phyloP scores from a whole-genome alignment of 73 alveolate species.

The Effrenium voratum region DNA sequence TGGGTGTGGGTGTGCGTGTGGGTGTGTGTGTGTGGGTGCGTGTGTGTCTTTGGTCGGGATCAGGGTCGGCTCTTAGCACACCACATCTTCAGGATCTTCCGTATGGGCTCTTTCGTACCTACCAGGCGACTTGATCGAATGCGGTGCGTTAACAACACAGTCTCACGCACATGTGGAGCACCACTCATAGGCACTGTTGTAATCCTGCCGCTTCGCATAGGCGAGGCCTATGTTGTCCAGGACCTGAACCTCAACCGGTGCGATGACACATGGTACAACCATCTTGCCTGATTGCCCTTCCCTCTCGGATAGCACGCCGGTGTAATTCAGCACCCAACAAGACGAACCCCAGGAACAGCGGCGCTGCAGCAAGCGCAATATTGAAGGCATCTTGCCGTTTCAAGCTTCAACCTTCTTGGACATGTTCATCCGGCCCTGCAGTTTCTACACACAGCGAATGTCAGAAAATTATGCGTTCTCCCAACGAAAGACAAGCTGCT shows the following conservation, averaged over 20 bases:
- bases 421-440: too few relatives aligned
- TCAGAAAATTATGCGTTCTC: too few relatives aligned
- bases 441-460: too few relatives aligned
- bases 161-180: background rate
- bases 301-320: background rate
- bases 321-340: too few relatives aligned
- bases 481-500: too few relatives aligned
- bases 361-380: too few relatives aligned
- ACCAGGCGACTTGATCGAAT: background rate
- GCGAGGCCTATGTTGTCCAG: constrained; percentile 27
- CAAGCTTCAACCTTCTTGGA: background rate
- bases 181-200: constrained; percentile 17
- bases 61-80: background rate
- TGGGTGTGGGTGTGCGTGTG: too few relatives aligned
- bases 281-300: background rate
- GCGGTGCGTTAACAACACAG: background rate
- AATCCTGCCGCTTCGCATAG: constrained; percentile 24
- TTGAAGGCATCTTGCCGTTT: background rate
- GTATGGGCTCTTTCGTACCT: constrained; percentile 25
- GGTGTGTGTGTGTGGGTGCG: too few relatives aligned
- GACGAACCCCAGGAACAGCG: background rate
- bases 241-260: background rate
- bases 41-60: too few relatives aligned
- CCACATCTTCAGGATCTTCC: constrained; percentile 4
- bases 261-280: background rate